These are phyloP conservation scores for Tetracladium setigerum DNA, from an alignment of 495 filamentous ascomycete genomes.

Conservation along the genomic window DNA sequence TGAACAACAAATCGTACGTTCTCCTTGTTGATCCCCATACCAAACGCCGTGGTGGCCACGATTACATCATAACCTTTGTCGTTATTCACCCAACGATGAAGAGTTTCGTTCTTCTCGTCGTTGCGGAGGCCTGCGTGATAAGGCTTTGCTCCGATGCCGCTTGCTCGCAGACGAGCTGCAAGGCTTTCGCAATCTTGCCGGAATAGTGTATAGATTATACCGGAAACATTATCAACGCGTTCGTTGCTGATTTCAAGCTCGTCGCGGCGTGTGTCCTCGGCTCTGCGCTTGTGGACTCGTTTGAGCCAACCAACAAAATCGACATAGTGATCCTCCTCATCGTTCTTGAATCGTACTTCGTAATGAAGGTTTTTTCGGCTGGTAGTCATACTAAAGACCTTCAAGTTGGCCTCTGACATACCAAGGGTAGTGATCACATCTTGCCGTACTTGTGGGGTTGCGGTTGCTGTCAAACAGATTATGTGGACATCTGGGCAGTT, in stretches of 20 bases:
- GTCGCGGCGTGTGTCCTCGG: conserved; percentile 33
- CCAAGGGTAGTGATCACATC: conserved; percentile 74
- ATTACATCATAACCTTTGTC: conserved; percentile 76
- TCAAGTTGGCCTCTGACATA: conserved; percentile 52
- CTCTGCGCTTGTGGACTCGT: conserved; percentile 57
- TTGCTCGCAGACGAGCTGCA: conserved; percentile 50
- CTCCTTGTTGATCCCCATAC: conserved; percentile 96
- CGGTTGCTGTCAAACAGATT: conserved; percentile 86
- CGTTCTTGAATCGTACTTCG: conserved; percentile 77
- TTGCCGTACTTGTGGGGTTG: conserved; percentile 66
- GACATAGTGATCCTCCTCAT: conserved; percentile 62
- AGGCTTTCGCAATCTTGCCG: conserved; percentile 70
- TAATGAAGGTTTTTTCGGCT: conserved; percentile 83
- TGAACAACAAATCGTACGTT: conserved; percentile 91
- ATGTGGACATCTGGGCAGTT: conserved; percentile 78
- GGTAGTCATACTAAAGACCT: conserved; percentile 72
- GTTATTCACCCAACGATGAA: conserved; percentile 69
- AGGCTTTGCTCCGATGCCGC: conserved; percentile 59
- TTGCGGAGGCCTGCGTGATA: conserved; percentile 62
- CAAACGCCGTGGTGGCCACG: conserved; percentile 91
- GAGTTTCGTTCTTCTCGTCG: conserved; percentile 53
- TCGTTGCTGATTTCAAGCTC: conserved; percentile 43
- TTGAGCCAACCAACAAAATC: conserved; percentile 70
- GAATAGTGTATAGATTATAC: conserved; percentile 84
- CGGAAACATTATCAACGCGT: conserved; percentile 58